Percentiles rank a stretch among this genome's conserved stretches.
Evolutionary conservation across 2,329 filamentous ascomycete species (phyloP).

Genomic region (Microdochium nivale): DNA sequence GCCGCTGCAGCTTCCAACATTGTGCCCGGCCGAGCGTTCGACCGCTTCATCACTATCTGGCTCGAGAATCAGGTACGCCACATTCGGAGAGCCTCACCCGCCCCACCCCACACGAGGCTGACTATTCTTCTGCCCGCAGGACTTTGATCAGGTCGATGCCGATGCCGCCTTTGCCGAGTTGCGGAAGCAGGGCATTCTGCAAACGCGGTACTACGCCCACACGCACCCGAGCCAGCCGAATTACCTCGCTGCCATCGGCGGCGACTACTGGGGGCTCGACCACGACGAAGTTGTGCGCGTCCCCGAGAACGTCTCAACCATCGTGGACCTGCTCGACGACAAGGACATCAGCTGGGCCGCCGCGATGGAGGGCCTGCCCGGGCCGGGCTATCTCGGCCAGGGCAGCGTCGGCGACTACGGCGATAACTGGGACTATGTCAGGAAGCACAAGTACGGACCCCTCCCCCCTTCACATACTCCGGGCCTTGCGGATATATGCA

Average conservation of each 20-base stretch:
- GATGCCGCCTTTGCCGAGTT: conserved; percentile 30
- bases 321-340: conserved; percentile 35
- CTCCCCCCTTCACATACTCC: neutral
- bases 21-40: conserved; percentile 27
- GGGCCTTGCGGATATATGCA: neutral
- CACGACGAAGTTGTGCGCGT: conserved; percentile 34
- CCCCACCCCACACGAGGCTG: neutral
- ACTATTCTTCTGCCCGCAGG: conserved; percentile 20
- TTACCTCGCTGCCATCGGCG: conserved; percentile 34
- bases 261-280: conserved; percentile 39
- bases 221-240: conserved; percentile 38
- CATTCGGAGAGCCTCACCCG: neutral
- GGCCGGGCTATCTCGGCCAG: conserved; percentile 36
- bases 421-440: conserved; percentile 24
- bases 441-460: conserved; percentile 27
- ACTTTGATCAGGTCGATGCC: conserved; percentile 29
- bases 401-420: conserved; percentile 22
- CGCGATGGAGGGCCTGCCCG: conserved; percentile 35
- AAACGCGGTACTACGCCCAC: conserved; percentile 35
- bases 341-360: conserved; percentile 31
- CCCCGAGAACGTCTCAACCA: conserved; percentile 33
- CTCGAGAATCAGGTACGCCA: conserved; percentile 31
- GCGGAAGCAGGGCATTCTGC: conserved; percentile 31
- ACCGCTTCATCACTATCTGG: conserved; percentile 34
- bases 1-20: conserved; percentile 12